Base-by-base conservation (phyloP, 2,329 filamentous ascomycete genomes). In the Cercospora beticola region DNA sequence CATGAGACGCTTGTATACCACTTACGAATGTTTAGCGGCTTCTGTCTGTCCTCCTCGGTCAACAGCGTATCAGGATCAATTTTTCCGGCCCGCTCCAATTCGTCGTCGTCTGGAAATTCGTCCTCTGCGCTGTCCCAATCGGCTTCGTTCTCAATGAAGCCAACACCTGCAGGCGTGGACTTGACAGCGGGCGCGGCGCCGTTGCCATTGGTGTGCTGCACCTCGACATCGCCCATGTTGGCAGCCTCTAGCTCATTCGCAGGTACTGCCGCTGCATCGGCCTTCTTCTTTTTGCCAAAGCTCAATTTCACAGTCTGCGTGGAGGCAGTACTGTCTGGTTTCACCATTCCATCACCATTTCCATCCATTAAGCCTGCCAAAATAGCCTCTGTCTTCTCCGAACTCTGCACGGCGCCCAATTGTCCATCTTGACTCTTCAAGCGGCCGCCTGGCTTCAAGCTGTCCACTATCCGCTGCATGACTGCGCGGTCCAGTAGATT, bases 41-140 rank as follows among this genome's bases (percentile, higher is more conserved):
- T 86, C 73, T 88, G 88, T 74, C 95, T 84, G 77, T 99, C 94
- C 70, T 93, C 92, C 76, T 94, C 93, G 3, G 90, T 92, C 74
- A 99, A 84, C 33, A 99, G 84, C 9, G 89, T 89, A 76, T 97
- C 91, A 79, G 98, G 95, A 77, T 98, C 93, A 73, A 99, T 95
- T 64, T 97, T 82, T 65, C 96, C 94, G 72, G 96, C 93, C 12
- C 71, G 66, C 68, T 74, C 93, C 91, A 80, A 57, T 58, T 76
- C 75, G 65, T 78, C 78, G 54, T 79, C 75, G 54, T 73, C 76
- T 2, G 78, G 78, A 28, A 80, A 75, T 21, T 78, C 76, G 33
- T 79, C 76, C 52, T 77, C 76, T 54, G 84, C 85, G 69, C 87
- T 86, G 64, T 85, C 85, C 36, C 90, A 83, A 65, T 86, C 86